Percentiles rank a stretch among this genome's conserved stretches.
Conservation (phyloP, 306 rosid genomes). For the Senna siamea region DNA sequence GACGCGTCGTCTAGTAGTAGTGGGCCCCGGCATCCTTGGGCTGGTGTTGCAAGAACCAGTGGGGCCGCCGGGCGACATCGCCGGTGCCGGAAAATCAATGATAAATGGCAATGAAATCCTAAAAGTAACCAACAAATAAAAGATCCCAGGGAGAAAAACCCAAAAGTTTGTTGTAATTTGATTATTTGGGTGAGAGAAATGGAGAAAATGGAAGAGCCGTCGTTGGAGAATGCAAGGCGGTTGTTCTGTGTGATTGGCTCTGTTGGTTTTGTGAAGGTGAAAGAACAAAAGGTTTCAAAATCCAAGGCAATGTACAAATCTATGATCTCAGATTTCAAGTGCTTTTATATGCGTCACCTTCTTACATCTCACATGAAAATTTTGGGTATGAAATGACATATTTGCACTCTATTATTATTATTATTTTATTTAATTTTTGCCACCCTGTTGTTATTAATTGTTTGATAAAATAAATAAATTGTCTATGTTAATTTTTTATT, state of each 20-base stretch:
- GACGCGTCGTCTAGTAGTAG: constrained; percentile 63
- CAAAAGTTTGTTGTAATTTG: neutral
- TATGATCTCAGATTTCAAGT: neutral
- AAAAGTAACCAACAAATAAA: neutral
- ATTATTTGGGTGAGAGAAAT: neutral
- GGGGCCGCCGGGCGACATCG: constrained; percentile 63
- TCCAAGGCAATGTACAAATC: neutral
- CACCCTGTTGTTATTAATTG: neutral
- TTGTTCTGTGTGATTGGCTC: neutral
- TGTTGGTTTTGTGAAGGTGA: constrained; percentile 6
- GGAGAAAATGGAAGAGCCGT: neutral
- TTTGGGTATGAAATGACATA: neutral
- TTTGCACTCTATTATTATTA: neutral
- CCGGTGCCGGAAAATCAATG: constrained; percentile 32
- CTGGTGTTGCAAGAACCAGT: constrained; percentile 48
- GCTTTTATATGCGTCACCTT: neutral
- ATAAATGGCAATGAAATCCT: constrained; percentile 7
- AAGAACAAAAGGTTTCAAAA: neutral
- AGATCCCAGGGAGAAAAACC: neutral
- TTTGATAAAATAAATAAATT: neutral
- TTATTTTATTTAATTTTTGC: neutral
- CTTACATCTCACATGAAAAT: neutral
- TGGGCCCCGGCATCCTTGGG: constrained; percentile 63
- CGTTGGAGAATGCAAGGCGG: neutral
- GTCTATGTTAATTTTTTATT: too few relatives aligned